Base-by-base conservation (phyloP, 345 rosid genomes). In the Zanthoxylum bungeanum region DNA sequence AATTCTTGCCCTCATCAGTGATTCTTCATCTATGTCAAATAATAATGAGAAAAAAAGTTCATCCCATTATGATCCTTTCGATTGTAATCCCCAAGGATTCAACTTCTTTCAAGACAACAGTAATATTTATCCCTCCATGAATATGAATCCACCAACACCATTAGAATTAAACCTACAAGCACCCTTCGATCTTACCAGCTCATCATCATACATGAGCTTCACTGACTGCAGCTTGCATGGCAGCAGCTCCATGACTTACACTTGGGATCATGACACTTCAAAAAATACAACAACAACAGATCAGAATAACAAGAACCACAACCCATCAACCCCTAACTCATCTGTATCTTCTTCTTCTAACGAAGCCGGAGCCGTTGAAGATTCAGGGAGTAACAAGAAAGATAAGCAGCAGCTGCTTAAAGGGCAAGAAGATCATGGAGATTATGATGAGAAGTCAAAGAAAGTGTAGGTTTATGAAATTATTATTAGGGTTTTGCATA, bases 201-300 rank as follows among this genome's bases (percentile, higher is more conserved):
- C 80, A n/a, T n/a, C n/a, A n/a, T n/a, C n/a, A 0, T 71, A 65
- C 49, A 71, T 67, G 72, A 80, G 72, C 81, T 85, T 82, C 83
- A 61, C 79, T 12, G 84, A 78, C 58, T 78, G 58, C n/a, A n/a
- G n/a, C 73, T 76, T 82, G 24, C 73, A 77, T 65, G 85, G 77
- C 47, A 44, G 4, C 49, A 44, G 4, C 49, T 75, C 68, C 58
- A 57, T 40, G 71, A 75, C 79, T 66, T 82, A 76, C 42, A 72
- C 56, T 55, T n/a, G n/a, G n/a, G n/a, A n/a, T n/a, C n/a, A 76
- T 7, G 76, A 73, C 16, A 7, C 6, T n/a, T 11, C 66, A 2
- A 69, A 71, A 60, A 69, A 53, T 42, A 66, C 47, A 27, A 25
- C 52, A n/a, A n/a, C n/a, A n/a, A n/a, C n/a, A n/a, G n/a, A n/a